Percentiles rank a stretch among this genome's conserved stretches.
Conservation (phyloP, 192 early-diverging fungal genomes). For the Funneliformis geosporum region DNA sequence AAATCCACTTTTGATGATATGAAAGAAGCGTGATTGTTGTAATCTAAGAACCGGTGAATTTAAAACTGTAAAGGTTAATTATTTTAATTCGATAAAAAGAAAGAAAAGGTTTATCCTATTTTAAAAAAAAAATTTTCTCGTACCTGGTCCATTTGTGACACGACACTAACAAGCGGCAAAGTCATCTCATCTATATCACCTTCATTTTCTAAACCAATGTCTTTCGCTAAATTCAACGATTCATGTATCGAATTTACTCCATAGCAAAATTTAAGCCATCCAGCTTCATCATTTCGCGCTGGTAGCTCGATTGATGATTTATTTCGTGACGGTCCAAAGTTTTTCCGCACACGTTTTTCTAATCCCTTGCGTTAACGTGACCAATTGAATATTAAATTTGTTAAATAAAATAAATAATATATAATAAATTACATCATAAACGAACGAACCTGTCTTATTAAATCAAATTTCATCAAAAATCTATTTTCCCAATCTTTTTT, state of each 20-base stretch:
- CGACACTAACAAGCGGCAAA: slow-evolving; percentile 6
- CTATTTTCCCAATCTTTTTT: slow-evolving; percentile 26
- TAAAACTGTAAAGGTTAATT: not conserved
- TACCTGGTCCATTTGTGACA: slow-evolving; percentile 27
- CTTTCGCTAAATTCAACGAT: not conserved
- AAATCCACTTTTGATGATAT: slow-evolving; percentile 30
- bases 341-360: not conserved
- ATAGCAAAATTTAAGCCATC: slow-evolving; percentile 30
- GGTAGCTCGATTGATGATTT: slow-evolving; percentile 11
- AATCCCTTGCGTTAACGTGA: not conserved
- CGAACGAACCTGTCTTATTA: slow-evolving; percentile 3
- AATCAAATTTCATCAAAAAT: slow-evolving; percentile 20
- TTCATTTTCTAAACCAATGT: not conserved
- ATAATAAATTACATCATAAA: not conserved
- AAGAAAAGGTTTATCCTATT: not conserved
- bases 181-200: slow-evolving; percentile 5
- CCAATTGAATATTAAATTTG: not conserved
- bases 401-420: not conserved
- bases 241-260: not conserved
- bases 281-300: slow-evolving; percentile 4
- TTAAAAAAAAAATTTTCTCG: not conserved
- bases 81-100: not conserved
- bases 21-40: slow-evolving; percentile 29
- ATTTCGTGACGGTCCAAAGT: not conserved
- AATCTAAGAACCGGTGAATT: not conserved